Conservation (phyloP, 768 basidiomycete species). For the Mycena alexandri region DNA sequence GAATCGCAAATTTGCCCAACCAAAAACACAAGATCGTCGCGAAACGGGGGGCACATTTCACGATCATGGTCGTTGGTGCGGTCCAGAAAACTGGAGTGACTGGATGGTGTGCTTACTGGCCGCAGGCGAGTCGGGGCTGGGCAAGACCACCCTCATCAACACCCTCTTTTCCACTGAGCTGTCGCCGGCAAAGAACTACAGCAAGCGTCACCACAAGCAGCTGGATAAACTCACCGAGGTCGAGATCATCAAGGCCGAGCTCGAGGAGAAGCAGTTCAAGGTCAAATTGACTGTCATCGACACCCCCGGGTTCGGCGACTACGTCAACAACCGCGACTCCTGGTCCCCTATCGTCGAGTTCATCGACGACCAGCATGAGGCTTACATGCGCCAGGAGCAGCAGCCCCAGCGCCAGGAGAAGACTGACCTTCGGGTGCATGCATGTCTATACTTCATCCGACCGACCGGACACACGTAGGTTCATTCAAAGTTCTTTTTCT, state of each 20-base stretch:
- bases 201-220: constrained; percentile 90
- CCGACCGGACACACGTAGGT: constrained; percentile 96
- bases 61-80: constrained; percentile 98
- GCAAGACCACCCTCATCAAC: constrained; percentile 98
- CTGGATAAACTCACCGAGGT: constrained; percentile 99
- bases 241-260: constrained; percentile 99
- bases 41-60: constrained; percentile 97
- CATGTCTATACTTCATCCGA: constrained; percentile 96
- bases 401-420: constrained; percentile 96
- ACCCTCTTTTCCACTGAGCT: constrained; percentile 99
- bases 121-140: constrained; percentile 94
- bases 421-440: constrained; percentile 95
- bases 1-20: constrained; percentile 97
- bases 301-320: constrained; percentile 99
- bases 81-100: constrained; percentile 22
- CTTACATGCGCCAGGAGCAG: constrained; percentile 98
- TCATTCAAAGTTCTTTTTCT: constrained; percentile 7
- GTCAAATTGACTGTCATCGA: constrained; percentile 99
- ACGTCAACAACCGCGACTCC: constrained; percentile 99
- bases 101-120: constrained; percentile 19
- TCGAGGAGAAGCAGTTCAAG: constrained; percentile 99
- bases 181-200: constrained; percentile 92
- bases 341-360: constrained; percentile 99
- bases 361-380: constrained; percentile 95
- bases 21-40: constrained; percentile 99